Evolutionary conservation across 805 yeast species (phyloP), one percentile per base, ranked within the genome.

Genomic region (Yueomyces sinensis): DNA sequence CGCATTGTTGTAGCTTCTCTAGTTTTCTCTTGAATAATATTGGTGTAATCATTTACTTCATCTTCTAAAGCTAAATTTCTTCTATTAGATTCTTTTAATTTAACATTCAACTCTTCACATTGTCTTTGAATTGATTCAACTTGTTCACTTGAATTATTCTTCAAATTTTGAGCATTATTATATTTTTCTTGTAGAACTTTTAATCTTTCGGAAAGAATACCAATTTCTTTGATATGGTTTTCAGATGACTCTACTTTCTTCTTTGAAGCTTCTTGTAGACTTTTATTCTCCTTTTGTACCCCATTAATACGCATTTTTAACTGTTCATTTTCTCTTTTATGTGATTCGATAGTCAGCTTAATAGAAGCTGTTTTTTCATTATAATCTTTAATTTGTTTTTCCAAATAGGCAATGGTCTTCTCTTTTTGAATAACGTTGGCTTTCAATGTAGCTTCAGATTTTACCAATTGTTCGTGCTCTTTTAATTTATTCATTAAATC

Each of bases 1-100:
- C 93, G 67, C 56, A 86, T 71, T 0, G 83, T 74, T 1, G 76
- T 63, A 0, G 83, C 67, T 56, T 89, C 97, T 33, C 87, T 65
- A 0, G 82, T 74, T 40, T 94, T 70, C 47, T 86, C 95, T 48
- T 78, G 91, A 3, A 87, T 56, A 54, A 76, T 63, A 23, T 72
- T 68, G 36, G 83, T 69, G 4, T 82, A 63, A 38, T 87, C 96
- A 9, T 69, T 62, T n/a, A 89, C 58, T 49, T 87, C 95, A 37
- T 84, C 94, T 44, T 82, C 86, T 20, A 87, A 52, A 2, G 74
- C 69, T 37, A 81, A 86, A 17, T 72, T 63, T 41, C 72, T 68
- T 35, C 64, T 64, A 30, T 65, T 67, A 2, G 75, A 61, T 45
- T 91, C 97, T 40, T 70, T 70, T 28, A 76, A 58, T 35, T 81